These are phyloP conservation scores for Trichoderma hamatum DNA, from an alignment of 2,329 filamentous ascomycete genomes.

Conservation along the genomic window DNA sequence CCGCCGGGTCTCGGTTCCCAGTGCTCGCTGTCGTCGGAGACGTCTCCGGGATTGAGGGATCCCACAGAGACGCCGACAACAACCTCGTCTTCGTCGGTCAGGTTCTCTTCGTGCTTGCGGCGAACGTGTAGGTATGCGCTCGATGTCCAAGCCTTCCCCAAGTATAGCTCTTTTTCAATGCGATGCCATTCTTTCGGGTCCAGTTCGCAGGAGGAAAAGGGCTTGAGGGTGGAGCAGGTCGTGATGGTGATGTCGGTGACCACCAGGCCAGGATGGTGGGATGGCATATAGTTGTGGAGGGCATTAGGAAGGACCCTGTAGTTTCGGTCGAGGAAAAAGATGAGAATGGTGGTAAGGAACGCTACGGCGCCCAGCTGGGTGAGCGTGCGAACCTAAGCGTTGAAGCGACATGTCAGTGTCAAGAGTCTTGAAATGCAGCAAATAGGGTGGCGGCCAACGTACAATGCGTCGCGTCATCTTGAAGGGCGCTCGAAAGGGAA, in stretches of 20 bases:
- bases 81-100: constrained; percentile 73
- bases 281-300: constrained; percentile 84
- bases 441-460: constrained; percentile 28
- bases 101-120: constrained; percentile 83
- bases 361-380: constrained; percentile 72
- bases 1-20: constrained; percentile 81
- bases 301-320: constrained; percentile 84
- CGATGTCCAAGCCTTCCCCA: constrained; percentile 72
- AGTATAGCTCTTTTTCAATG: constrained; percentile 86
- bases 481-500: neutral
- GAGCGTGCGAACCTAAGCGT: constrained; percentile 64
- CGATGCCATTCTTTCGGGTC: constrained; percentile 75
- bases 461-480: constrained; percentile 46
- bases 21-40: constrained; percentile 55
- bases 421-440: neutral
- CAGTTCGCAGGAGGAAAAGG: constrained; percentile 75
- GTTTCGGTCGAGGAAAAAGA: constrained; percentile 84
- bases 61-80: constrained; percentile 79
- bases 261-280: constrained; percentile 80
- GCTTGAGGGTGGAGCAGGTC: constrained; percentile 74
- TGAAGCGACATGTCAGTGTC: constrained; percentile 4
- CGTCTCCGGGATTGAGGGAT: constrained; percentile 64
- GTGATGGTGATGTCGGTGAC: constrained; percentile 83
- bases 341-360: constrained; percentile 67
- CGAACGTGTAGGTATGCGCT: constrained; percentile 81